These are phyloP conservation scores for Trichoderma sp. DNA, from an alignment of 2,329 filamentous ascomycete genomes.

Conservation along the genomic window DNA sequence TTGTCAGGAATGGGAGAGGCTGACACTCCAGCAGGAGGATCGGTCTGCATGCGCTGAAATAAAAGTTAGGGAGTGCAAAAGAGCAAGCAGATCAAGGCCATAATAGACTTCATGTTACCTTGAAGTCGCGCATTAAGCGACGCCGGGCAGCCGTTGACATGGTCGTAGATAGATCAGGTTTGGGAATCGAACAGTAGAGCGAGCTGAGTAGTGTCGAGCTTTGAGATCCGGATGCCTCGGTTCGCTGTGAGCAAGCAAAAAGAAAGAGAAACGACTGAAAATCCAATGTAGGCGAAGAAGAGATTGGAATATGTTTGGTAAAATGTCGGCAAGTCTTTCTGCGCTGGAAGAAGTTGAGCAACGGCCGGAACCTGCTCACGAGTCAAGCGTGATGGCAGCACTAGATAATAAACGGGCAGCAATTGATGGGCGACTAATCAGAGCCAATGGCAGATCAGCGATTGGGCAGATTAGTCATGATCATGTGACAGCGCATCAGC, in stretches of 20 bases:
- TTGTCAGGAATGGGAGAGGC: constrained; percentile 95
- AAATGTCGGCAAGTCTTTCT: not conserved
- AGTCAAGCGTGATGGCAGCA: constrained; percentile 20
- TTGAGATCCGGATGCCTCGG: not conserved
- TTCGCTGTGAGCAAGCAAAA: not conserved
- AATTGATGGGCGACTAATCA: not conserved
- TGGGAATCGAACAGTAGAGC: constrained; percentile 6
- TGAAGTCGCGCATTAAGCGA: constrained; percentile 98
- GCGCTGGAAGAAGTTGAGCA: not conserved
- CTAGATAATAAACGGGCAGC: not conserved
- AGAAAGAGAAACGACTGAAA: not conserved
- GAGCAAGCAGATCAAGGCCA: not conserved
- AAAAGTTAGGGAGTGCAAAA: constrained; percentile 24
- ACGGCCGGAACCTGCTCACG: constrained; percentile 17
- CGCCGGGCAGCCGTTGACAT: constrained; percentile 92
- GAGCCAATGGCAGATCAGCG: not conserved
- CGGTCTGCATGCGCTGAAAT: constrained; percentile 92
- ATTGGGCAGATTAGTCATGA: constrained; percentile 12
- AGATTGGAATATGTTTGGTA: not conserved
- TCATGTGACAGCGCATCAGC: constrained; percentile 21
- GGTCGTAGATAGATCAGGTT: constrained; percentile 25
- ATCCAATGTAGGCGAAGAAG: not conserved
- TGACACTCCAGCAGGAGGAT: constrained; percentile 94
- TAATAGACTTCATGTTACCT: constrained; percentile 68
- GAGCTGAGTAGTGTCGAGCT: not conserved